Conservation (phyloP, 1,284 basidiomycete genomes). For the Puccinia coronata region DNA sequence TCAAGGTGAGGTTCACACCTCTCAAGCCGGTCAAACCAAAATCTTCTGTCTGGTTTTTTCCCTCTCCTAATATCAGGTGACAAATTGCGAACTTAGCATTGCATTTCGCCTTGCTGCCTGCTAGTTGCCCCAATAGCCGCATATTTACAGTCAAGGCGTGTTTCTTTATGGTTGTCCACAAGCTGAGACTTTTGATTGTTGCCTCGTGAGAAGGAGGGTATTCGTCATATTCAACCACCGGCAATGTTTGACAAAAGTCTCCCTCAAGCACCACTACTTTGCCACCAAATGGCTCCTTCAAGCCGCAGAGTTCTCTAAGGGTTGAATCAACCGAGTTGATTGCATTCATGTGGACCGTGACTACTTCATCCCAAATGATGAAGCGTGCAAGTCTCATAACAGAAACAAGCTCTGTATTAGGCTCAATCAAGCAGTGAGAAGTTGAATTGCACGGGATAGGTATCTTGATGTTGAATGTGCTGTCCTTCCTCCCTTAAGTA, state of each 20-base stretch:
- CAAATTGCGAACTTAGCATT: too few species aligned
- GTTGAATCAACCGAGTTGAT: not conserved
- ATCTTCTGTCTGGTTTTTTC: too few species aligned
- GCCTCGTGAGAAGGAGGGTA: too few species aligned
- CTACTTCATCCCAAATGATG: conserved; percentile 19
- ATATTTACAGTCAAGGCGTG: too few species aligned
- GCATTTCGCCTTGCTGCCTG: too few species aligned
- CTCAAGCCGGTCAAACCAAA: too few species aligned
- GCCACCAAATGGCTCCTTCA: not conserved
- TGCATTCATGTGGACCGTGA: not conserved
- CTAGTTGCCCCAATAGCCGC: too few species aligned
- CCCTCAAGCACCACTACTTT: not conserved
- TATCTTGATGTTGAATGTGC: not conserved
- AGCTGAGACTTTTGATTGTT: too few species aligned
- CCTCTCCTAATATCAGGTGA: too few species aligned
- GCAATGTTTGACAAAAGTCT: conserved; percentile 14
- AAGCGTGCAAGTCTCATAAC: not conserved
- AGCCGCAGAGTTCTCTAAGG: not conserved
- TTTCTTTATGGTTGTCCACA: too few species aligned
- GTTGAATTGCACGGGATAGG: not conserved
- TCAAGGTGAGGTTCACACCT: too few species aligned
- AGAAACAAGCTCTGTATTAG: not conserved
- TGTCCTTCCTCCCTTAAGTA: not conserved
- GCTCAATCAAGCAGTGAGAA: not conserved
- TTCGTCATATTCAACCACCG: not conserved